These are phyloP conservation scores for Trichosporon sp. DNA, from an alignment of 1,284 basidiomycete genomes.

Conservation along the genomic window DNA sequence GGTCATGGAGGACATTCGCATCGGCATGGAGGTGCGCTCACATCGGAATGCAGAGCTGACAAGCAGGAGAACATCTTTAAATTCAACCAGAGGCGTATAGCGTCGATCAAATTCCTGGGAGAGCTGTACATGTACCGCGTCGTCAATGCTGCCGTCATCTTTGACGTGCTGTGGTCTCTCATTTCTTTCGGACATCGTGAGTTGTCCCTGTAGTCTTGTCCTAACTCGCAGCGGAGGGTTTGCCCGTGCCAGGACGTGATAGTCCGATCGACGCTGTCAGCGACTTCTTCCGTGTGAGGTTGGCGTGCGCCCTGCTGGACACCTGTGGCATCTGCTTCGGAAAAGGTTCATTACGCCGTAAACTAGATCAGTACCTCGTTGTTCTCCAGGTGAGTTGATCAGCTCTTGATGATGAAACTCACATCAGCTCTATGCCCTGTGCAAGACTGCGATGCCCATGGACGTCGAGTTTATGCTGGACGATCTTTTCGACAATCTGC, in stretches of 20 bases:
- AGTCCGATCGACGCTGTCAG: constrained; percentile 82
- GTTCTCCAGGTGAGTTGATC: constrained; percentile 74
- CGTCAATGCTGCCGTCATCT: constrained; percentile 78
- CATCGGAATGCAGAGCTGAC: background rate
- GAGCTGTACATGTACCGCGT: constrained; percentile 97
- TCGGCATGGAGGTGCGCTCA: constrained; percentile 65
- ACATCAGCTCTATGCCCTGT: constrained; percentile 71
- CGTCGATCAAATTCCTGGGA: constrained; percentile 87
- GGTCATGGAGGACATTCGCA: constrained; percentile 83
- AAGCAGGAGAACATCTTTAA: constrained; percentile 78
- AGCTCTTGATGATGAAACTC: background rate
- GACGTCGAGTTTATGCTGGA: constrained; percentile 95
- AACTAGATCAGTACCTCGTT: constrained; percentile 82
- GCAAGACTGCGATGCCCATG: constrained; percentile 85
- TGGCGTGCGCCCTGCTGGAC: constrained; percentile 87
- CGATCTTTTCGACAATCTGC: constrained; percentile 83
- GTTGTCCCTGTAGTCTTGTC: constrained; percentile 39
- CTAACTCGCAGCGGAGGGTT: constrained; percentile 60
- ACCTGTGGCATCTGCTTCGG: constrained; percentile 98
- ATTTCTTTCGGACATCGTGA: constrained; percentile 93
- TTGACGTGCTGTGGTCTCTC: constrained; percentile 89
- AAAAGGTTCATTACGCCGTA: constrained; percentile 79
- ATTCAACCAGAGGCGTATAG: constrained; percentile 85
- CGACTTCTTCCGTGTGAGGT: constrained; percentile 89
- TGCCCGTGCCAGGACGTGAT: constrained; percentile 73